Conservation (phyloP, 495 filamentous ascomycete genomes). For the Hypoxylon crocopeplum region DNA sequence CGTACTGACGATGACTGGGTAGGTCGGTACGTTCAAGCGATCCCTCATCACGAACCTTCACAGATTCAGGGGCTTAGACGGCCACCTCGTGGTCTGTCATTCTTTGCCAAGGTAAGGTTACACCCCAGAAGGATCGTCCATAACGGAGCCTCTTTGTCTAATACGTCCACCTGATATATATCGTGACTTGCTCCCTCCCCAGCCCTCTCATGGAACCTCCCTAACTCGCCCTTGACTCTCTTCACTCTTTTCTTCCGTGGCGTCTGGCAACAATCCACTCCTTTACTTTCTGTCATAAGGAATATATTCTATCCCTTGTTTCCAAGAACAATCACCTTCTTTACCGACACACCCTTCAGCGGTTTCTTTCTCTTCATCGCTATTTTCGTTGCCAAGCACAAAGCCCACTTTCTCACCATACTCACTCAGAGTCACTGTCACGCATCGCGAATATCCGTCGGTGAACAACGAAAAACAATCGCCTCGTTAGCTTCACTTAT, state of each 20-base stretch:
- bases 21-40: conserved; percentile 8
- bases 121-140: conserved; percentile 13
- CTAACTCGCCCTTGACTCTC: not conserved
- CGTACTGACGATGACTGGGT: conserved; percentile 20
- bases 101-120: conserved; percentile 18
- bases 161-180: conserved; percentile 20
- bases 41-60: not conserved
- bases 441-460: too few relatives aligned
- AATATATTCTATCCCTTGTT: not conserved
- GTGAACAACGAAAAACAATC: conserved; percentile 6
- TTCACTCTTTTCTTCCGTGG: conserved; percentile 22
- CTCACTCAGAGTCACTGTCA: too few relatives aligned
- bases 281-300: conserved; percentile 16
- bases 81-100: conserved; percentile 2
- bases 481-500: not conserved
- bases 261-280: conserved; percentile 26
- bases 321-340: conserved; percentile 25
- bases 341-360: conserved; percentile 18
- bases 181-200: conserved; percentile 11
- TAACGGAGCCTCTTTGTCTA: conserved; percentile 17
- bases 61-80: conserved; percentile 20
- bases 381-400: conserved; percentile 21
- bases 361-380: conserved; percentile 23
- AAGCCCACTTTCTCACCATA: conserved; percentile 8
- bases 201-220: not conserved